Evolutionary conservation across 257 asterid species (phyloP), one percentile per base, ranked within the genome.

Genomic region (Jacaranda copaia): DNA sequence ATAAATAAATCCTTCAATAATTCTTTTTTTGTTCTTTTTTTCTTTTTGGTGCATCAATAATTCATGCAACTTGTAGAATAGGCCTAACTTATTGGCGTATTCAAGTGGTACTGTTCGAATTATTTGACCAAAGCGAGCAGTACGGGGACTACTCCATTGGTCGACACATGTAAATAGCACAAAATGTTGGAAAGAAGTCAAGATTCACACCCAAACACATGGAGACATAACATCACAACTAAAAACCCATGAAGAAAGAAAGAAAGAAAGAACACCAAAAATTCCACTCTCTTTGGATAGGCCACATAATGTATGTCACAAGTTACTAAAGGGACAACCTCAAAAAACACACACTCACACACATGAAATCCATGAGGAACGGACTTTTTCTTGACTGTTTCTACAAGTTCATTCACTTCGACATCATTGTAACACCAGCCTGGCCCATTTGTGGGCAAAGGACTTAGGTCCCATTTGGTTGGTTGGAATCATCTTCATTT

Each of bases 31-130:
- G n/a, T n/a, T 8, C 6, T 0, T 4, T 19, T 32, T 58, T 19
- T 0, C 10, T 58, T 58, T 25, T 58, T 8, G 15, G n/a, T 20
- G 6, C 8, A 2, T 59, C 6, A 12, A 12, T 64, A n/a, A 39
- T 39, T 64, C 59, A 68, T 10, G 18, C 3, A 13, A 69, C 25
- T 51, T 12, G 60, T 69, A 19, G 61, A 48, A 32, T 2, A 10
- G 4, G 70, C 78, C 78, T 25, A 74, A 46, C 71, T 74, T 35
- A 43, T 3, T 73, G 75, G 55, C 70, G 82, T 79, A 45, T 58
- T 15, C 15, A 66, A 73, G 19, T 56, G 49, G 70, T 38, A 59
- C 20, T 51, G 49, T 68, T 80, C 75, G 49, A 57, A 35, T 4
- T 45, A 6, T 67, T 67, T 59, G 83, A 74, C 83, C 67, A 68